Conservation (phyloP, 2,329 filamentous ascomycete genomes). For the Penicillium fuscoglaucum region DNA sequence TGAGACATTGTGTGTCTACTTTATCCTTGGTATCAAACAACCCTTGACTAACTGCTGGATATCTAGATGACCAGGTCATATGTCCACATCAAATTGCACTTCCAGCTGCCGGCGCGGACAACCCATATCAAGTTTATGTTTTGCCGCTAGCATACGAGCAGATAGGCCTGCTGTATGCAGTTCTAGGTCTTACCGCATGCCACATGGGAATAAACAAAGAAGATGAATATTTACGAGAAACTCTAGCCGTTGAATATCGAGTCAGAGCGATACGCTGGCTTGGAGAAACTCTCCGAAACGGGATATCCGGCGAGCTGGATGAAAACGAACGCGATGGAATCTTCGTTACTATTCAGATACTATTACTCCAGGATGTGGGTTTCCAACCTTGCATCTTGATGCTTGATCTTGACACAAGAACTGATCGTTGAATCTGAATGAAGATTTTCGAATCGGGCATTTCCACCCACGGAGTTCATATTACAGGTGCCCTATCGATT, state of each 20-base stretch:
- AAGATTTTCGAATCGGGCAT: conserved; percentile 37
- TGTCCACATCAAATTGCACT: conserved; percentile 35
- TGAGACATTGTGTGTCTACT: conserved; percentile 1
- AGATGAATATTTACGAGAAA: conserved; percentile 25
- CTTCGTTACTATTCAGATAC: conserved; percentile 33
- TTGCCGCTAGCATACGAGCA: conserved; percentile 32
- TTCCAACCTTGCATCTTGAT: not conserved
- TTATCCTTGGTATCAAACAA: accelerated
- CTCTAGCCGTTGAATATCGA: conserved; percentile 31
- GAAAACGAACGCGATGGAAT: conserved; percentile 32
- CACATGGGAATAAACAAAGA: conserved; percentile 28
- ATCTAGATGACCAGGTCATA: conserved; percentile 29
- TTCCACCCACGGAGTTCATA: conserved; percentile 35
- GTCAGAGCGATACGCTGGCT: conserved; percentile 32
- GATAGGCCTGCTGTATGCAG: conserved; percentile 30
- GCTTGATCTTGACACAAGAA: not conserved
- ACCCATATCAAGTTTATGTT: conserved; percentile 33
- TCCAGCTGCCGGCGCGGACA: conserved; percentile 21
- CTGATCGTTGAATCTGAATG: not conserved
- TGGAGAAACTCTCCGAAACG: conserved; percentile 26
- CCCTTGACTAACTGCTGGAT: not conserved
- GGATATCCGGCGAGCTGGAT: conserved; percentile 24
- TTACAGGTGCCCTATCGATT: conserved; percentile 36
- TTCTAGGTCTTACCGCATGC: conserved; percentile 32
- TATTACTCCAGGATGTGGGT: conserved; percentile 36